phyloP scores from a whole-genome alignment of 1,284 basidiomycete genomes.

The Thelephora terrestris region DNA sequence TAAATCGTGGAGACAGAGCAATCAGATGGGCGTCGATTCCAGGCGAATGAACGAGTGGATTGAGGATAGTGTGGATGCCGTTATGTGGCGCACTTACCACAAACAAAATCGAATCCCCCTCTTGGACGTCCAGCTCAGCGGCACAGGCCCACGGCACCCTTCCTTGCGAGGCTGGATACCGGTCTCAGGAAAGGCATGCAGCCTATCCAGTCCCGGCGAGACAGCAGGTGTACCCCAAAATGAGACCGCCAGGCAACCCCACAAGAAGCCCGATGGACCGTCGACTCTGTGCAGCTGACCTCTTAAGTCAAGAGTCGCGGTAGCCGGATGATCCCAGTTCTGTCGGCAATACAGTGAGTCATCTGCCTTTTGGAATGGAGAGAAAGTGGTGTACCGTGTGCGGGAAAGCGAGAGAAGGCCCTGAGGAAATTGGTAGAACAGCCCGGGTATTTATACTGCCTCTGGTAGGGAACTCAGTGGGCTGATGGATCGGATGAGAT shows the following conservation, averaged over 20 bases:
- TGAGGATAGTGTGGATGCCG: too few relatives aligned
- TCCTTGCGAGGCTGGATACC: conserved; percentile 23
- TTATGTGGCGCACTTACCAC: too few relatives aligned
- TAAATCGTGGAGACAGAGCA: too few relatives aligned
- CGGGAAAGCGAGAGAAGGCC: neutral
- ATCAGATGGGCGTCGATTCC: too few relatives aligned
- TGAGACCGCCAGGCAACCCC: conserved; percentile 30
- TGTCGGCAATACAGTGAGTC: neutral
- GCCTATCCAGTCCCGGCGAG: neutral
- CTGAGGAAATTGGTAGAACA: neutral
- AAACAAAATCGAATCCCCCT: neutral
- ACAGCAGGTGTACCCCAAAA: conserved; percentile 14
- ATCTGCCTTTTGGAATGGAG: neutral
- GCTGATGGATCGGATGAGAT: too few relatives aligned
- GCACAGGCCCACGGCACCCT: conserved; percentile 1
- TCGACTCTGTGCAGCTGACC: conserved; percentile 22
- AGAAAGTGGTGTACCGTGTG: neutral
- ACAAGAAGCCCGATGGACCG: conserved; percentile 33
- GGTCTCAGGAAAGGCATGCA: conserved; percentile 19
- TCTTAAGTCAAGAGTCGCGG: conserved; percentile 14
- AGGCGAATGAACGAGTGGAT: too few relatives aligned
- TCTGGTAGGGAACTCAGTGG: conserved; percentile 3
- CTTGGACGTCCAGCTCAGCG: neutral
- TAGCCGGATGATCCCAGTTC: conserved; percentile 6
- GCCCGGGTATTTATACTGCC: neutral